phyloP scores from a whole-genome alignment of 805 yeast genomes.

The Ogataea salicorniae region DNA sequence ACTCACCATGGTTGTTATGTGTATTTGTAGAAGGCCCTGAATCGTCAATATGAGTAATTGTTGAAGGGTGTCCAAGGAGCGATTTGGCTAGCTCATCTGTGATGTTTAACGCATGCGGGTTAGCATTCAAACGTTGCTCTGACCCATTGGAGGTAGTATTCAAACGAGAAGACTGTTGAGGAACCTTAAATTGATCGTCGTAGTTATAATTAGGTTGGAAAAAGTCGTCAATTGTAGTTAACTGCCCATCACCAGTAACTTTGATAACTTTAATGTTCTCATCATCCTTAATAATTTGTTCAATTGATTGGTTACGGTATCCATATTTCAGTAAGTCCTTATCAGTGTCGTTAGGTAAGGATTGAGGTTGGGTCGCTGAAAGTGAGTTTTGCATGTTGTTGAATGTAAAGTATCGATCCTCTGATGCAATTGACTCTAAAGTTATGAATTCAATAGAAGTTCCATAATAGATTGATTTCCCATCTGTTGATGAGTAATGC shows the following conservation, averaged over 20 bases:
- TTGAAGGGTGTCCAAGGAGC: constrained; percentile 17
- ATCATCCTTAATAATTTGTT: constrained; percentile 30
- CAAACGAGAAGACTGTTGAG: background rate
- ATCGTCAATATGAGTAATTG: constrained; percentile 3
- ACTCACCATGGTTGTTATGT: background rate
- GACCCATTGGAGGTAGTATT: background rate
- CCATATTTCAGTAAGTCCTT: constrained; percentile 12
- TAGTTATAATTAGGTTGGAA: constrained; percentile 2
- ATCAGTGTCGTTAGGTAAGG: background rate
- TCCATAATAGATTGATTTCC: constrained; percentile 19
- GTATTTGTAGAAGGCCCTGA: background rate
- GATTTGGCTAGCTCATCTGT: constrained; percentile 26
- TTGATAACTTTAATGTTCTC: constrained; percentile 26
- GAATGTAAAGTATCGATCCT: constrained; percentile 10
- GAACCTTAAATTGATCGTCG: background rate
- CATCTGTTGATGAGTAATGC: constrained; percentile 6
- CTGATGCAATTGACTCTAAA: constrained; percentile 22
- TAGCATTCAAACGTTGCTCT: background rate
- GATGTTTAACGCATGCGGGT: constrained; percentile 11
- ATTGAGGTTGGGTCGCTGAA: background rate
- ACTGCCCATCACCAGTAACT: constrained; percentile 24
- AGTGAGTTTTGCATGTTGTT: background rate
- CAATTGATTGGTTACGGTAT: constrained; percentile 24
- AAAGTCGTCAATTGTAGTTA: constrained; percentile 28
- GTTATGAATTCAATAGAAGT: constrained; percentile 30